phyloP scores from a whole-genome alignment of 164 flowering plant genomes.

The Tetracentron sinense region DNA sequence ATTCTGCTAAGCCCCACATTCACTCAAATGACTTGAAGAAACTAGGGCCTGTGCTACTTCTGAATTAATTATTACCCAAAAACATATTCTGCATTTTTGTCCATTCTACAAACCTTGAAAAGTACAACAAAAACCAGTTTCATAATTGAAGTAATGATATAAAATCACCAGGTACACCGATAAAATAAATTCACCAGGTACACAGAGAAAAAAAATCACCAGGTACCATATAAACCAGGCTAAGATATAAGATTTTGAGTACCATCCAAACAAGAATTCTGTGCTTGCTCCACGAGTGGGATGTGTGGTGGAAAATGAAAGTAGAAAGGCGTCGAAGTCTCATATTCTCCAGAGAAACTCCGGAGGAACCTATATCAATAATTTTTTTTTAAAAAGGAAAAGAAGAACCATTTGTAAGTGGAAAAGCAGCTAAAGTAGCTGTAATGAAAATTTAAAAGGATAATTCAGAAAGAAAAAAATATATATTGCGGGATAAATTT shows the following conservation, averaged over 20 bases:
- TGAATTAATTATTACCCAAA: not conserved
- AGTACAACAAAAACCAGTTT: not conserved
- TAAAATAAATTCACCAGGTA: too few species aligned
- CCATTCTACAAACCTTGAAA: not conserved
- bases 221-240: not conserved
- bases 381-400: not conserved
- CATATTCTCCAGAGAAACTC: conserved; percentile 15
- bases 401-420: conserved; percentile 1
- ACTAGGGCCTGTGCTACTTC: not conserved
- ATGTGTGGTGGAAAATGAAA: conserved; percentile 56
- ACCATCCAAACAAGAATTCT: conserved; percentile 86
- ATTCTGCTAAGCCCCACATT: not conserved
- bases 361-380: conserved; percentile 26
- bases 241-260: too few species aligned
- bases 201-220: not conserved
- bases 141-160: not conserved
- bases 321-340: conserved; percentile 49
- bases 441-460: not conserved
- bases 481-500: not conserved
- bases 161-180: too few species aligned
- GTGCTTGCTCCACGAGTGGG: conserved; percentile 87
- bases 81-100: not conserved
- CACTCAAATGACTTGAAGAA: not conserved
- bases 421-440: not conserved
- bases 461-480: not conserved